A percentile compares a stretch with the other conserved stretches of the same genome.
phyloP scores from a whole-genome alignment of 768 basidiomycete species.

The Russula olivacea region DNA sequence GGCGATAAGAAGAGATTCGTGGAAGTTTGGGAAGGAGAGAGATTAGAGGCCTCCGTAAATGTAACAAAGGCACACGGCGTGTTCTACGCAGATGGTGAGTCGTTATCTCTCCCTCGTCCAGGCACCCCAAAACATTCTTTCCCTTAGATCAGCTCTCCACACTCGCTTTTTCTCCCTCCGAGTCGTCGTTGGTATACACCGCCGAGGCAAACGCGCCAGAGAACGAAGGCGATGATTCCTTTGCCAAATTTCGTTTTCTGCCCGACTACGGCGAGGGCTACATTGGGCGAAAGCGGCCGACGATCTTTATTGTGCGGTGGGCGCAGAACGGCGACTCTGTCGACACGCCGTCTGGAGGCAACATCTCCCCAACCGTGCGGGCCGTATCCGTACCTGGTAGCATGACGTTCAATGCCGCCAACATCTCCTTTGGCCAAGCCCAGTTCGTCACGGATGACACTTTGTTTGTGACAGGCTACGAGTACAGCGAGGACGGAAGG shows the following conservation, averaged over 20 bases:
- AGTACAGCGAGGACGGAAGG: conserved; percentile 28
- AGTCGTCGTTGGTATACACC: conserved; percentile 23
- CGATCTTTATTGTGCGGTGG: conserved; percentile 18
- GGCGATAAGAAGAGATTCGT: conserved; percentile 28
- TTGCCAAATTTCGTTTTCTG: conserved; percentile 19
- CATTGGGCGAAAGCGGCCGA: conserved; percentile 20
- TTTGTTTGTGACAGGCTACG: conserved; percentile 30
- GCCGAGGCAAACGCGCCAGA: conserved; percentile 24
- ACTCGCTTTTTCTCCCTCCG: conserved; percentile 22
- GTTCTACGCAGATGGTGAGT: conserved; percentile 30
- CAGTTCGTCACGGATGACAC: conserved; percentile 19
- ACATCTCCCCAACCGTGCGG: not conserved
- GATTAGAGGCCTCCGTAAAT: conserved; percentile 11
- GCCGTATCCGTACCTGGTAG: not conserved
- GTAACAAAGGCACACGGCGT: conserved; percentile 28
- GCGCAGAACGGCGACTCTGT: not conserved
- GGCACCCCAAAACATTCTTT: not conserved
- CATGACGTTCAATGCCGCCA: not conserved
- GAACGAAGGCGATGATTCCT: conserved; percentile 11
- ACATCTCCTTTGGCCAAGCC: conserved; percentile 21
- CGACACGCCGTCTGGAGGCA: not conserved
- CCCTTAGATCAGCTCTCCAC: conserved; percentile 19
- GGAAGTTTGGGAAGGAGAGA: conserved; percentile 30
- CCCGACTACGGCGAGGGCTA: conserved; percentile 23
- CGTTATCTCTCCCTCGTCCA: not conserved